phyloP scores from a whole-genome alignment of 1,284 basidiomycete genomes.

The Leccinum solheimii region DNA sequence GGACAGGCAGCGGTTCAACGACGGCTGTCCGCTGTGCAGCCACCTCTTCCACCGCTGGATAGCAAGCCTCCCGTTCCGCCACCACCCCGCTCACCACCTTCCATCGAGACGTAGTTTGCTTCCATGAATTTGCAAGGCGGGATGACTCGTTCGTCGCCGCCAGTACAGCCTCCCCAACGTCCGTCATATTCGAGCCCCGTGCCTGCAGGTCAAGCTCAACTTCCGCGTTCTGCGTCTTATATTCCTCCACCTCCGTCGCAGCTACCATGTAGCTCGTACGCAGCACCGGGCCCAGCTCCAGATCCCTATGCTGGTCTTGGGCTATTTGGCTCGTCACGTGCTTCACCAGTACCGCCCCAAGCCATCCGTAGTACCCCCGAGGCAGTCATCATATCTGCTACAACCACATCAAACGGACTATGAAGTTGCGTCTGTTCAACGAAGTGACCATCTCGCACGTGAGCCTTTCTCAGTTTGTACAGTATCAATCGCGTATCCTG shows the following conservation, averaged over 20 bases:
- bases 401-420: slow-evolving; percentile 56
- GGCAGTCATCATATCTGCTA: slow-evolving; percentile 26
- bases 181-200: slow-evolving; percentile 28
- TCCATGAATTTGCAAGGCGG: slow-evolving; percentile 45
- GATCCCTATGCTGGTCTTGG: slow-evolving; percentile 59
- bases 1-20: slow-evolving; percentile 73
- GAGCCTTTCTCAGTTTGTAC: slow-evolving; percentile 19
- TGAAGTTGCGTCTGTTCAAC: slow-evolving; percentile 68
- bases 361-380: slow-evolving; percentile 17
- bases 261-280: slow-evolving; percentile 37
- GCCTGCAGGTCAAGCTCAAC: slow-evolving; percentile 31
- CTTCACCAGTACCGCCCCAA: slow-evolving; percentile 14
- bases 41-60: slow-evolving; percentile 45
- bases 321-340: slow-evolving; percentile 41
- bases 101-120: slow-evolving; percentile 52
- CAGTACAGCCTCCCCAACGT: slow-evolving; percentile 27
- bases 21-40: slow-evolving; percentile 46
- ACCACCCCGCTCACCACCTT: slow-evolving; percentile 42
- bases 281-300: slow-evolving; percentile 29
- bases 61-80: slow-evolving; percentile 53
- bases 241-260: slow-evolving; percentile 42
- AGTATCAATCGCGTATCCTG: not conserved
- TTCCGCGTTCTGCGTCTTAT: slow-evolving; percentile 35
- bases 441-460: slow-evolving; percentile 66
- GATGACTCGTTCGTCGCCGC: slow-evolving; percentile 31